Conservation (phyloP, 2,329 filamentous ascomycete species). For the Colletotrichum sp. region DNA sequence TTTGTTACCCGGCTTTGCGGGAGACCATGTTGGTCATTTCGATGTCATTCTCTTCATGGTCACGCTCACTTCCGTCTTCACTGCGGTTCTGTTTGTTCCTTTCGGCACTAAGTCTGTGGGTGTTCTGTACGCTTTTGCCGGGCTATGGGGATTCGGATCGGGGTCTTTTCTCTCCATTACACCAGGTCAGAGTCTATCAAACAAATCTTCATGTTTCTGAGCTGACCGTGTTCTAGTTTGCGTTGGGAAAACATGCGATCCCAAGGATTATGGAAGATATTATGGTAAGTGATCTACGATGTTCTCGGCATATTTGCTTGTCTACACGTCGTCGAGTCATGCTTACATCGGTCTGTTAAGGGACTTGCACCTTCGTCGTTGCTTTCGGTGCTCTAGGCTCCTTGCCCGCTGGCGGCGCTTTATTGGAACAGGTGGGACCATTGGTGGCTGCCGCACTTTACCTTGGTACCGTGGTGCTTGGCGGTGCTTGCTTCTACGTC, state of each 20-base stretch:
- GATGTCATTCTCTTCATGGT: slow-evolving; percentile 38
- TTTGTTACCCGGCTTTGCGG: slow-evolving; percentile 46
- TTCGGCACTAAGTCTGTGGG: slow-evolving; percentile 42
- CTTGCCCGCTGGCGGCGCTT: not conserved
- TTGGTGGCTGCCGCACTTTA: not conserved
- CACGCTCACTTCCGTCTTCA: slow-evolving; percentile 31
- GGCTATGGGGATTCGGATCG: slow-evolving; percentile 52
- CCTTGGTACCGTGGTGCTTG: not conserved
- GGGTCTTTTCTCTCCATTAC: slow-evolving; percentile 52
- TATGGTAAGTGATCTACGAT: not conserved
- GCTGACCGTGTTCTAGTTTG: slow-evolving; percentile 36
- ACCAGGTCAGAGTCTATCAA: slow-evolving; percentile 23
- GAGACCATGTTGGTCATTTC: slow-evolving; percentile 48
- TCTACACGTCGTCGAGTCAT: not conserved
- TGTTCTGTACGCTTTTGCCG: slow-evolving; percentile 48
- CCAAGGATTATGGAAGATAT: slow-evolving; percentile 45
- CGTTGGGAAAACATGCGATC: slow-evolving; percentile 49
- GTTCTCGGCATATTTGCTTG: not conserved
- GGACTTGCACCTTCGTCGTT: not conserved
- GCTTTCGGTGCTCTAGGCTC: not conserved
- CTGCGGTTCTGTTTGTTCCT: slow-evolving; percentile 48
- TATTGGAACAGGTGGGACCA: not conserved
- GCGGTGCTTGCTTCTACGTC: not conserved
- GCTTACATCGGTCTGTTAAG: not conserved
- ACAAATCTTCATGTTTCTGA: not conserved